These are phyloP conservation scores for Colletotrichum caudatum DNA, from an alignment of 2,329 filamentous ascomycete species.

Conservation along the genomic window DNA sequence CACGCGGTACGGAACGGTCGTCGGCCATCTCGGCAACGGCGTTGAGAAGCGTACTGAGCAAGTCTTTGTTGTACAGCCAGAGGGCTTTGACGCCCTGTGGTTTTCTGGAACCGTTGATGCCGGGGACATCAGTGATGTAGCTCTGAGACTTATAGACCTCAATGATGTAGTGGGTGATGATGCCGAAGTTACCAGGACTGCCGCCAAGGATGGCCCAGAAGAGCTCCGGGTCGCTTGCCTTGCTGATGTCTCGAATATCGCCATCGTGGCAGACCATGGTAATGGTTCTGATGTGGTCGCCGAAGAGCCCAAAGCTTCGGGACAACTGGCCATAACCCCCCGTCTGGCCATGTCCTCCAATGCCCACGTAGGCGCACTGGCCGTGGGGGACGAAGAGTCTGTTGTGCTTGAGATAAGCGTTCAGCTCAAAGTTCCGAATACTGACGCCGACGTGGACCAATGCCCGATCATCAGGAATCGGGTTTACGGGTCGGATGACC, in stretches of 20 bases:
- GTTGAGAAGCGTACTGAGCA: neutral
- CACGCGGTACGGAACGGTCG: neutral
- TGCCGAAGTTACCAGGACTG: constrained; percentile 68
- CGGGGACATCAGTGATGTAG: constrained; percentile 35
- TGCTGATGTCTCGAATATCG: constrained; percentile 58
- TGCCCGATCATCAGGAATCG: constrained; percentile 41
- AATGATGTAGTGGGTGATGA: constrained; percentile 66
- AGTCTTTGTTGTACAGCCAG: neutral
- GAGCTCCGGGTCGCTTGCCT: constrained; percentile 62
- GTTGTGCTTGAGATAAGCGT: constrained; percentile 54
- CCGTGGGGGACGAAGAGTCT: constrained; percentile 59
- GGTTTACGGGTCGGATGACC: constrained; percentile 48
- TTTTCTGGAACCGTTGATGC: constrained; percentile 49
- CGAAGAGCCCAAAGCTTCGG: constrained; percentile 64
- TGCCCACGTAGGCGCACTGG: constrained; percentile 58
- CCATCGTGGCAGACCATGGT: constrained; percentile 63
- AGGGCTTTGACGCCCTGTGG: neutral
- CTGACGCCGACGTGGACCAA: neutral
- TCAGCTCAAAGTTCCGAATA: constrained; percentile 50
- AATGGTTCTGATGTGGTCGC: constrained; percentile 64
- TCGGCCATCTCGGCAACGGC: neutral
- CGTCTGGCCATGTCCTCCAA: constrained; percentile 61
- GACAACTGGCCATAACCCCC: constrained; percentile 61
- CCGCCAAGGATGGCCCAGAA: constrained; percentile 71
- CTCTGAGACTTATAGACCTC: constrained; percentile 51